Evolutionary conservation across 2,329 filamentous ascomycete genomes (phyloP), one percentile per base, ranked within the genome.

Genomic region (Bipolaris bicolor): DNA sequence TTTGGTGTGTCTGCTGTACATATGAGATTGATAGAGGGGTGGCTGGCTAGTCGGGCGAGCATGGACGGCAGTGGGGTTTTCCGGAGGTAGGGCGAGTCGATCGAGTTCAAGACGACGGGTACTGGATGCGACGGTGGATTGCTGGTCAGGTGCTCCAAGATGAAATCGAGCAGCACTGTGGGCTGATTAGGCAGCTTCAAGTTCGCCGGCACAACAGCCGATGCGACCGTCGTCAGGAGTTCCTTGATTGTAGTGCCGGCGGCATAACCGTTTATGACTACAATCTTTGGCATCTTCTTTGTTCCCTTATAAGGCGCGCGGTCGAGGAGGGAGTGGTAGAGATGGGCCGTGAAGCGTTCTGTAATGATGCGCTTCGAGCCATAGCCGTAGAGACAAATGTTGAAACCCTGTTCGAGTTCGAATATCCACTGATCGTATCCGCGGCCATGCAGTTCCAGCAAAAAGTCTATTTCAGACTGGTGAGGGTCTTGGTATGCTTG

Each of bases 361-460:
- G 94, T 81, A 1, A 98, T 84, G 3, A 81, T 79, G 33, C 90
- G 84, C 77, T 99, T 99, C 2, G 92, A 96, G 0, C 95, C 95
- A 73, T 92, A 96, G 29, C 95, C 95, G 73, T 96, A 97, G 41
- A 70, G 55, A 72, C 95, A 97, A 49, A 98, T 81, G 69, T 91
- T 92, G 80, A 97, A 98, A 20, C 88, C 88, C 73, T 97, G 87
- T 5, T 87, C 83, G 15, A 98, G 84, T 79, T 99, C 95, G 73
- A 98, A 97, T 0, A 84, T 80, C 95, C 95, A 99, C 73, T 98
- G 95, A 1, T 89, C 85, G 73, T 97, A 98, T 0, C 90, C 92
- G 59, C 90, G 86, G 43, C 86, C 81, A 72, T 98, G 94, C 20
- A 97, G 78, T 6, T 86, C 84, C 64, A 90, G 83, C 24, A 99